Conservation (phyloP, 2,329 filamentous ascomycete species). For the Sclerotinia borealis region DNA sequence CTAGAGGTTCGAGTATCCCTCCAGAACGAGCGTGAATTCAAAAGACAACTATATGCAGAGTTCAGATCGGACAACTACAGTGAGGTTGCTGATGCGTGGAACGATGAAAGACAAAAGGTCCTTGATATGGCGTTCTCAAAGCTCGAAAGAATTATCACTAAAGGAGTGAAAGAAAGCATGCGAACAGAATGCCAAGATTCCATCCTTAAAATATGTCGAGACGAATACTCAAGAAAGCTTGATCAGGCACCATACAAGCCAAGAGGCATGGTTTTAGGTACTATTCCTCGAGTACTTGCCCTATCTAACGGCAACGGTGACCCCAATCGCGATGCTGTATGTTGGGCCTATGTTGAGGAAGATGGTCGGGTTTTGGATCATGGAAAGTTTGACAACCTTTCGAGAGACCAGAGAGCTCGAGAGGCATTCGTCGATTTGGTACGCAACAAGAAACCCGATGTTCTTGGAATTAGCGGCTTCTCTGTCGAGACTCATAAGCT, state of each 20-base stretch:
- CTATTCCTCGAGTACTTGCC: constrained; percentile 77
- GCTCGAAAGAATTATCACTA: constrained; percentile 76
- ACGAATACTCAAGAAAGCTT: constrained; percentile 81
- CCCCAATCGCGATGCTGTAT: constrained; percentile 67
- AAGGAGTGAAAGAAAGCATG: constrained; percentile 90
- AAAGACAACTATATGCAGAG: constrained; percentile 68
- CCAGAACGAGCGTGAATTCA: constrained; percentile 70
- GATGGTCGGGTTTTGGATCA: constrained; percentile 85
- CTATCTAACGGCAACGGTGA: constrained; percentile 81
- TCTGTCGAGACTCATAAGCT: constrained; percentile 80
- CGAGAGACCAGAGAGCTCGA: constrained; percentile 59
- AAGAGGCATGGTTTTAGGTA: constrained; percentile 84
- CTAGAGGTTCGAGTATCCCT: constrained; percentile 79
- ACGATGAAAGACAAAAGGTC: constrained; percentile 77
- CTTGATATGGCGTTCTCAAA: constrained; percentile 76
- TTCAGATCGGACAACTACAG: constrained; percentile 95
- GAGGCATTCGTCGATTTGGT: constrained; percentile 74
- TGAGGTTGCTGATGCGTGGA: constrained; percentile 92
- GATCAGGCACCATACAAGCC: constrained; percentile 97
- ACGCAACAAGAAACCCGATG: constrained; percentile 75
- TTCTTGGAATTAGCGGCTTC: constrained; percentile 84
- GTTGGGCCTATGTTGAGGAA: constrained; percentile 91
- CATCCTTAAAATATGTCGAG: constrained; percentile 79
- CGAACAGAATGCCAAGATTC: constrained; percentile 91
- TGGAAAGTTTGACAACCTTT: constrained; percentile 77